Conservation (phyloP, 257 asterid genomes). For the Solanum etuberosum region DNA sequence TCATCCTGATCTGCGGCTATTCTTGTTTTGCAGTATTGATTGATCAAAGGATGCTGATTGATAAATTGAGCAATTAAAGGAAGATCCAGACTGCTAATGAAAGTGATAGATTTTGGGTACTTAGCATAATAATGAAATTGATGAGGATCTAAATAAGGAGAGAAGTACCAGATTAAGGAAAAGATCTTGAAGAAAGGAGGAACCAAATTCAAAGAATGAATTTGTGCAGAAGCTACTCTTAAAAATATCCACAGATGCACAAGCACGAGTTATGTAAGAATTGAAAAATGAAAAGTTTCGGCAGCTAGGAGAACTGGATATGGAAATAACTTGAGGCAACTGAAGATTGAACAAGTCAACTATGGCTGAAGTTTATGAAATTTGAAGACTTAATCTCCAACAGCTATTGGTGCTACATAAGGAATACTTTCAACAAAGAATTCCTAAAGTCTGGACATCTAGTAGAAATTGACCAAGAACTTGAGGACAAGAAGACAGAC, state of each 20-base stretch:
- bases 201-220: not conserved
- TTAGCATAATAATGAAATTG: not conserved
- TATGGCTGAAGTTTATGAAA: not conserved
- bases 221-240: not conserved
- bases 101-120: not conserved
- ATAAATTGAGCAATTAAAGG: not conserved
- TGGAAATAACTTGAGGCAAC: not conserved
- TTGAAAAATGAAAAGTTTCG: not conserved
- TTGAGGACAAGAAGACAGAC: not conserved
- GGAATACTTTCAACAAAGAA: not conserved
- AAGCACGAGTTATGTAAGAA: not conserved
- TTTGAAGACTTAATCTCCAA: not conserved
- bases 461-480: not conserved
- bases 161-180: not conserved
- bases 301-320: not conserved
- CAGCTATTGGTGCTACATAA: not conserved
- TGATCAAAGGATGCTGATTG: not conserved
- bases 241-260: not conserved
- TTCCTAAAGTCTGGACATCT: not conserved
- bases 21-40: not conserved
- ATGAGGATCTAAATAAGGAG: not conserved
- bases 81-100: not conserved
- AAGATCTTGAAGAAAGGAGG: not conserved
- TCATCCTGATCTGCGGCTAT: not conserved
- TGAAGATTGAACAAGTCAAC: not conserved